Conservation (phyloP, 768 basidiomycete species). For the Hypsizygus marmoreus region DNA sequence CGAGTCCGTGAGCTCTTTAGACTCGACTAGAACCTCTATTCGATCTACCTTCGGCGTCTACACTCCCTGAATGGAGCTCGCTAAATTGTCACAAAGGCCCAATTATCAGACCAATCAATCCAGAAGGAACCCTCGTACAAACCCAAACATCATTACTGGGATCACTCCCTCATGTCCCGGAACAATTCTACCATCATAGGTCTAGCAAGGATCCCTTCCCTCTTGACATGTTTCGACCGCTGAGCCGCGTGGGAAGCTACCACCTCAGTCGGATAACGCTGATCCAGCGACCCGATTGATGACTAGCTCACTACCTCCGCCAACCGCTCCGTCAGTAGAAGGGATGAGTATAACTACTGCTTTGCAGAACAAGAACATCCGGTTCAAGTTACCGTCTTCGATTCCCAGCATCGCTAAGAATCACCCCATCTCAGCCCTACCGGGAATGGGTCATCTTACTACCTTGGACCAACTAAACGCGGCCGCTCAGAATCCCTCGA, state of each 20-base stretch:
- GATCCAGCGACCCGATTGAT: too few relatives aligned
- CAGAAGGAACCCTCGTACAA: neutral
- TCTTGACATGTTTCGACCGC: too few relatives aligned
- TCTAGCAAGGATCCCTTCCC: too few relatives aligned
- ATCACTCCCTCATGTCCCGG: too few relatives aligned
- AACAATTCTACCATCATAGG: too few relatives aligned
- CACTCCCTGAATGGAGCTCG: neutral
- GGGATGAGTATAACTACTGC: neutral
- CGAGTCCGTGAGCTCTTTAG: conserved; percentile 7
- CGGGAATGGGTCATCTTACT: neutral
- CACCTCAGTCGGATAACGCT: too few relatives aligned
- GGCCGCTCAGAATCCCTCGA: neutral
- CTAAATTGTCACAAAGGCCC: neutral
- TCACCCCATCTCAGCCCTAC: conserved; percentile 11
- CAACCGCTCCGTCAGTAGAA: too few relatives aligned
- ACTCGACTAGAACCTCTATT: conserved; percentile 8
- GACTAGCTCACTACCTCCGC: neutral
- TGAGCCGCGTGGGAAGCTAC: too few relatives aligned
- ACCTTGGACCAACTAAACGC: neutral
- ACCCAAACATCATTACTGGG: neutral
- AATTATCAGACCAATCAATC: neutral
- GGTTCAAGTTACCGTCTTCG: neutral
- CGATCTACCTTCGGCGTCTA: neutral
- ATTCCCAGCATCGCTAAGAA: neutral
- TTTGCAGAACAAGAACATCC: neutral